A percentile compares a stretch with the other conserved stretches of the same genome.
These are phyloP conservation scores for Ceratocystis lukuohia DNA, from an alignment of 2,329 filamentous ascomycete genomes.

Conservation along the genomic window DNA sequence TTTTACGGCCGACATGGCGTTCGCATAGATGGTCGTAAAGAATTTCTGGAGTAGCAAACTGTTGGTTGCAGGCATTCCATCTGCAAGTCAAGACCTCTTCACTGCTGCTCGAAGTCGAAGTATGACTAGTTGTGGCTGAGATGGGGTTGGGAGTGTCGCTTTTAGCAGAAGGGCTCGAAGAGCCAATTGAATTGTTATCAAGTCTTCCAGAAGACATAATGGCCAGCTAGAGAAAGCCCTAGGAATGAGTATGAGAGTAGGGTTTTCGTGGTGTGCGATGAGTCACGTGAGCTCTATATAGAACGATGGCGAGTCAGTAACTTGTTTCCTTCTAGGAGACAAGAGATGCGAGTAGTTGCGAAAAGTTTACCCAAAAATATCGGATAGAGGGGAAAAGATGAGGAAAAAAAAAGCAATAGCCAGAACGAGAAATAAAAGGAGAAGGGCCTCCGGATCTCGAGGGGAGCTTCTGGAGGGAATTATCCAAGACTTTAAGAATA, in stretches of 20 bases:
- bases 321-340: conserved; percentile 2
- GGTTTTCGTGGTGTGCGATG: background rate
- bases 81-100: conserved; percentile 48
- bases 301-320: background rate
- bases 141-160: conserved; percentile 40
- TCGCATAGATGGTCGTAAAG: conserved; percentile 94
- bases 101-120: conserved; percentile 28
- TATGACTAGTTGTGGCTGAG: conserved; percentile 33
- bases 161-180: conserved; percentile 35
- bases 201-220: conserved; percentile 18
- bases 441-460: background rate
- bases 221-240: background rate
- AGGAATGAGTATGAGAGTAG: background rate
- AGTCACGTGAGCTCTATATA: background rate
- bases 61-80: conserved; percentile 46
- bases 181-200: conserved; percentile 16
- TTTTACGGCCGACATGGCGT: conserved; percentile 95
- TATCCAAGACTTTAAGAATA: conserved; percentile 17
- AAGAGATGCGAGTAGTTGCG: background rate
- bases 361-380: background rate
- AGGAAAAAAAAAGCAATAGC: background rate
- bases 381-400: background rate
- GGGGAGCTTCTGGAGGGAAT: conserved; percentile 15
- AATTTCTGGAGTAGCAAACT: conserved; percentile 42
- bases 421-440: too few relatives aligned